phyloP scores from a whole-genome alignment of 345 rosid species.

The Streptanthus diversifolius region DNA sequence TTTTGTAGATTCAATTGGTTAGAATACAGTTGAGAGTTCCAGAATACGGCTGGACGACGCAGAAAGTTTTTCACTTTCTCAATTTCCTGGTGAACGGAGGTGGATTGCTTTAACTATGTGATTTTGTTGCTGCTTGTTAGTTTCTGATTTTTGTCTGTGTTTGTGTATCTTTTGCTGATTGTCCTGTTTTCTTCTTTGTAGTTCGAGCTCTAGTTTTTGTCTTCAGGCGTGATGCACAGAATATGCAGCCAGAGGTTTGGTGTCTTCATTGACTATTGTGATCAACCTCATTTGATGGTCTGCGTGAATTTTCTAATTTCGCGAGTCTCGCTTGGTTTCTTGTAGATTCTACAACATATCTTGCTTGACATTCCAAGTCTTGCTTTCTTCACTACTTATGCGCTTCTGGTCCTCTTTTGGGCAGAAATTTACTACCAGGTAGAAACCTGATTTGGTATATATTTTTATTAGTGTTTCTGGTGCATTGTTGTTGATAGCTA shows the following conservation, averaged over 20 bases:
- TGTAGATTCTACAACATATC: slow-evolving; percentile 69
- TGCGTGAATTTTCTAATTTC: neutral
- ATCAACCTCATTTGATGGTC: neutral
- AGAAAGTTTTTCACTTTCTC: slow-evolving; percentile 92
- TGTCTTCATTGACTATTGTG: neutral
- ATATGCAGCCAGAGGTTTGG: slow-evolving; percentile 57
- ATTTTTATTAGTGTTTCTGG: neutral
- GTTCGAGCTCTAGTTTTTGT: slow-evolving; percentile 70
- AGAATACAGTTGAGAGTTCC: slow-evolving; percentile 88
- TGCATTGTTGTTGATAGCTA: neutral
- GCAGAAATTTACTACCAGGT: slow-evolving; percentile 89
- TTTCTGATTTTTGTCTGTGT: neutral
- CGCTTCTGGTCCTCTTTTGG: slow-evolving; percentile 78
- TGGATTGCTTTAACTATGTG: slow-evolving; percentile 24
- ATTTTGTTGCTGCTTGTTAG: neutral
- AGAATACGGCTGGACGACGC: slow-evolving; percentile 95
- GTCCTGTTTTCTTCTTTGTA: slow-evolving; percentile 27
- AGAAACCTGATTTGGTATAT: neutral
- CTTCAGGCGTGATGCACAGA: slow-evolving; percentile 58
- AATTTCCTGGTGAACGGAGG: slow-evolving; percentile 88
- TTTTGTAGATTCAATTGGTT: slow-evolving; percentile 60
- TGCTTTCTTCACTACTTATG: slow-evolving; percentile 71
- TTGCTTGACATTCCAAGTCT: slow-evolving; percentile 75
- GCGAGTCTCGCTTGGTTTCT: neutral
- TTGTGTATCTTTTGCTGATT: neutral